Percentiles rank a stretch among this genome's conserved stretches.
Conservation (phyloP, 805 yeast species). For the Wickerhamomyces kurtzmanii region DNA sequence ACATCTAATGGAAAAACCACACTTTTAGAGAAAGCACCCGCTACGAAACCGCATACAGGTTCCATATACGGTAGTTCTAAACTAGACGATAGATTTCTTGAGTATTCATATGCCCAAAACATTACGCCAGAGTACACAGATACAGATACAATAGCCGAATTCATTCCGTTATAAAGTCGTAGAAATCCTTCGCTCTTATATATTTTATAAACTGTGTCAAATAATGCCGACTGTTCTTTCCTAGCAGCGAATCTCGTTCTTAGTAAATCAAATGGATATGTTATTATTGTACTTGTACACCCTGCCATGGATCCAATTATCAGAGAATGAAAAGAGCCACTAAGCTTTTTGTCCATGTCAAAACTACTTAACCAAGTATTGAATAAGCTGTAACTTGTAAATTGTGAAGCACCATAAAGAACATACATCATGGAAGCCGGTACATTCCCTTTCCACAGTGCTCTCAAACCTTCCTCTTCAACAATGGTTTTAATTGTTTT, state of each 20-base stretch:
- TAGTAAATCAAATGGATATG: slow-evolving; percentile 88
- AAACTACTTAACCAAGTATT: slow-evolving; percentile 33
- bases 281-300: slow-evolving; percentile 51
- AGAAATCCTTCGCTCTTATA: slow-evolving; percentile 27
- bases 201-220: slow-evolving; percentile 21
- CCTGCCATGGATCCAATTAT: slow-evolving; percentile 78
- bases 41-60: slow-evolving; percentile 58
- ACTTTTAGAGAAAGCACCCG: slow-evolving; percentile 70
- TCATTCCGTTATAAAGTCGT: slow-evolving; percentile 41
- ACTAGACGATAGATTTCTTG: slow-evolving; percentile 27
- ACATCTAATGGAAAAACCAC: slow-evolving; percentile 82
- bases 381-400: slow-evolving; percentile 54
- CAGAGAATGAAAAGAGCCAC: slow-evolving; percentile 23
- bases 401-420: slow-evolving; percentile 79
- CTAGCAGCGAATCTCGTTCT: slow-evolving; percentile 81
- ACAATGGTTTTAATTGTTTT: slow-evolving; percentile 32
- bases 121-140: slow-evolving; percentile 66
- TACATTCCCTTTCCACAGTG: slow-evolving; percentile 93
- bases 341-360: slow-evolving; percentile 10
- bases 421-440: slow-evolving; percentile 87
- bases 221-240: slow-evolving; percentile 17
- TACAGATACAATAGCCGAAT: slow-evolving; percentile 46
- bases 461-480: slow-evolving; percentile 56
- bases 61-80: slow-evolving; percentile 22
- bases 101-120: slow-evolving; percentile 56